A percentile compares a stretch with the other conserved stretches of the same genome.
Conservation (phyloP, 192 early-diverging fungal genomes). For the Mortierella alpina region DNA sequence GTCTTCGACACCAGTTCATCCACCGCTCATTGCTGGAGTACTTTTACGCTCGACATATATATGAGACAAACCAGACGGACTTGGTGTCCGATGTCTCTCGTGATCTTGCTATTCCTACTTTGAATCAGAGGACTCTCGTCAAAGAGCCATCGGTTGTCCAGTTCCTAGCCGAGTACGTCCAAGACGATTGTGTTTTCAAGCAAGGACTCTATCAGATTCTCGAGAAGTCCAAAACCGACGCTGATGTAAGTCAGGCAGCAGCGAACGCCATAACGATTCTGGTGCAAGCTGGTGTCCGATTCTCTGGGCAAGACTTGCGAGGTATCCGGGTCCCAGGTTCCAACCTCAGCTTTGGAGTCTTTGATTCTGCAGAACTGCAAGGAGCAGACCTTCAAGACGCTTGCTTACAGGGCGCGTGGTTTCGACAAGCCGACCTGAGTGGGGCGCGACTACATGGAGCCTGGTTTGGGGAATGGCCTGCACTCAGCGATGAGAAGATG, state of each 20-base stretch:
- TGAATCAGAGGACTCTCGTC: neutral
- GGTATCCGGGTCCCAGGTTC: neutral
- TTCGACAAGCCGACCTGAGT: neutral
- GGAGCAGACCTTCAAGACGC: neutral
- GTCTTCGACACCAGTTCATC: slow-evolving; percentile 1
- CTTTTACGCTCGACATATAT: neutral
- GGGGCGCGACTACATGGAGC: neutral
- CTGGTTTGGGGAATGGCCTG: neutral
- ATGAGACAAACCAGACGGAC: too few relatives aligned
- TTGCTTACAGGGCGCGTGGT: neutral
- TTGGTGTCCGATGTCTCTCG: too few relatives aligned
- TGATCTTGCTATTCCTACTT: too few relatives aligned
- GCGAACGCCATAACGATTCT: slow-evolving; percentile 1
- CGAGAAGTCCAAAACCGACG: neutral
- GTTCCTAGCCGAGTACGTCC: too few relatives aligned
- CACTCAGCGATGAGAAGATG: neutral
- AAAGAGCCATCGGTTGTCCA: slow-evolving; percentile 6
- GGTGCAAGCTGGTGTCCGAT: neutral
- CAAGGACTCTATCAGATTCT: neutral
- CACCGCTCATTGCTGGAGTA: slow-evolving; percentile 4
- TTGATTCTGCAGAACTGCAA: neutral
- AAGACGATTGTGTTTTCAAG: neutral
- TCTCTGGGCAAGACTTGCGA: slow-evolving; percentile 1
- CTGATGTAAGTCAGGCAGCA: neutral
- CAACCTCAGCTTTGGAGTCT: neutral